Evolutionary conservation across 2,329 filamentous ascomycete genomes (phyloP), one percentile per base, ranked within the genome.

Genomic region (Colletotrichum spinosum): DNA sequence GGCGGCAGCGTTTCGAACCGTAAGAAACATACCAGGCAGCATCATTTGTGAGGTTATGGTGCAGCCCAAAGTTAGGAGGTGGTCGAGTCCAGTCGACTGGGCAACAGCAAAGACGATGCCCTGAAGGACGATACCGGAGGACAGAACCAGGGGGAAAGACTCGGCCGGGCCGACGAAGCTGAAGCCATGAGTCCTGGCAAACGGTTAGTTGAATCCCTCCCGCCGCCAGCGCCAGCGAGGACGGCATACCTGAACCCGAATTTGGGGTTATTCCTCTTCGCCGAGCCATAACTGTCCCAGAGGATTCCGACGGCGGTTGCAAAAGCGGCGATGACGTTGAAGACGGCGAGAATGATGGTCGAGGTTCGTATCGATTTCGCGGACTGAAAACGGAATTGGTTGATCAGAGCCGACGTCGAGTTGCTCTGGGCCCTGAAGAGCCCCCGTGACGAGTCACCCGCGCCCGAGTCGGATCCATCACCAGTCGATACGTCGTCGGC

Each of bases 311-410:
- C 69, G 9, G 85, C 84, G 7, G 86, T 87, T 15, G 81, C 80
- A 61, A 87, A 82, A 5, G 87, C 86, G 15, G 85, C 85, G 56
- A 88, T 72, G 25, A 86, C 81, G 73, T 90, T 90, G 77, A 90
- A 89, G 60, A 80, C 77, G 41, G 87, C 84, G 59, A 90, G 79
- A 65, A 89, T 86, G 60, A 90, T 84, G 48, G 86, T 86, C 33
- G 87, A 88, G 15, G 84, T 88, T 69, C 88, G 81, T 70, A 88
- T 80, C 39, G 86, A 88, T 71, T 83, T 87, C 67, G 83, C 82
- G 13, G 83, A 80, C 37, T 81, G 80, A 68, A 87, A 84, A 63
- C 78, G 80, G 69, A 87, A 79, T 68, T 85, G 73, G 70, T 84
- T 84, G 69, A 84, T 80, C 67, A 85, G 74, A 44, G 79, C 75